Conservation (phyloP, 2,329 filamentous ascomycete species). For the Colletotrichum brevisporum region DNA sequence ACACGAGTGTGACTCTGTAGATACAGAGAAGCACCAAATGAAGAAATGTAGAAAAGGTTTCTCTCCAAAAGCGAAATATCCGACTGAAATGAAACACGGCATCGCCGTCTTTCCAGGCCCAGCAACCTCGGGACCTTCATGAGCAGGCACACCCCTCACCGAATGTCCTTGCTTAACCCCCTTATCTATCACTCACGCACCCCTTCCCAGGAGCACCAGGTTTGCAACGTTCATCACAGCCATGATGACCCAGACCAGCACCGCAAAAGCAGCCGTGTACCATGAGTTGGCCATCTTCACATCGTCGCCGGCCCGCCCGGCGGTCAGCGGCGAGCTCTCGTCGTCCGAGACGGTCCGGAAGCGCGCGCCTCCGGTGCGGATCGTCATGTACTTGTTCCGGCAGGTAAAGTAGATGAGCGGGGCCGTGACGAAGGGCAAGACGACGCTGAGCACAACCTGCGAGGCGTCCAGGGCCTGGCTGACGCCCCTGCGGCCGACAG, state of each 20-base stretch:
- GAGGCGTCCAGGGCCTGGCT: slow-evolving; percentile 80
- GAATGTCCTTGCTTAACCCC: background rate
- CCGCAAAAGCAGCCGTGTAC: slow-evolving; percentile 68
- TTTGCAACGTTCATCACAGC: slow-evolving; percentile 85
- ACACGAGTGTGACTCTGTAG: no score
- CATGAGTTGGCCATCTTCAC: slow-evolving; percentile 82
- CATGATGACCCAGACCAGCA: slow-evolving; percentile 80
- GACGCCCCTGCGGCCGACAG: slow-evolving; percentile 79
- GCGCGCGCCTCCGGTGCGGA: slow-evolving; percentile 60
- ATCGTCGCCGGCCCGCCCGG: slow-evolving; percentile 39
- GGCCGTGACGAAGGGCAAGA: slow-evolving; percentile 85
- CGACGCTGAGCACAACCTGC: slow-evolving; percentile 84
- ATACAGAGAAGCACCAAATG: background rate
- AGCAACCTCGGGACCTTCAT: background rate
- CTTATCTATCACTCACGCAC: slow-evolving; percentile 14
- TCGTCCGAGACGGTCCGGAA: slow-evolving; percentile 49
- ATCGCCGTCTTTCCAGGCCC: background rate
- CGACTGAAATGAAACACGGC: background rate
- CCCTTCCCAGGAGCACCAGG: slow-evolving; percentile 72
- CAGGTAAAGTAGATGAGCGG: slow-evolving; percentile 91
- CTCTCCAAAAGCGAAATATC: background rate
- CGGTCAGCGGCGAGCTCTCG: slow-evolving; percentile 27
- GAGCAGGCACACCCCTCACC: slow-evolving; percentile 32
- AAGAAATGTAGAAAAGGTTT: background rate
- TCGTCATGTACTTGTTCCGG: slow-evolving; percentile 84